These are phyloP conservation scores for Laburnicola sp. DNA, from an alignment of 2,329 filamentous ascomycete genomes.

Conservation along the genomic window DNA sequence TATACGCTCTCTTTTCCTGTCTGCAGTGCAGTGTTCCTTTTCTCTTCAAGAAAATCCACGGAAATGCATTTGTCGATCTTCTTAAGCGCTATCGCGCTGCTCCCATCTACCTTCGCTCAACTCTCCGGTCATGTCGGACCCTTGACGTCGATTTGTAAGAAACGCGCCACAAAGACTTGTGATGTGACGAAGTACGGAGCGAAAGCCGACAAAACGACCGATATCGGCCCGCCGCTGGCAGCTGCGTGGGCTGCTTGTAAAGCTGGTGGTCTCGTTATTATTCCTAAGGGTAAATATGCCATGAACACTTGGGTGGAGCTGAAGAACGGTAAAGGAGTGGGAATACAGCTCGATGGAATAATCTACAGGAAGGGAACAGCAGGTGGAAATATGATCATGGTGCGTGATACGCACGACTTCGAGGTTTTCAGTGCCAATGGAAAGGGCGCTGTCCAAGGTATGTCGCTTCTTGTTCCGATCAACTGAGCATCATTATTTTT, in stretches of 20 bases:
- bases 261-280: conserved; percentile 54
- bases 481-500: too few relatives aligned
- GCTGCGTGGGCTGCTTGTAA: conserved; percentile 57
- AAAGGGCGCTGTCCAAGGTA: conserved; percentile 56
- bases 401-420: conserved; percentile 56
- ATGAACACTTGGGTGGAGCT: conserved; percentile 56
- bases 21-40: conserved; percentile 27
- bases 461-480: neutral
- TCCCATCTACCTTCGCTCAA: conserved; percentile 30
- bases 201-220: conserved; percentile 55
- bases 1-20: conserved; percentile 12
- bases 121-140: conserved; percentile 42
- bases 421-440: conserved; percentile 59
- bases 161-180: conserved; percentile 51
- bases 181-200: conserved; percentile 58
- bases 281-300: conserved; percentile 56
- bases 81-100: conserved; percentile 22
- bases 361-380: conserved; percentile 57
- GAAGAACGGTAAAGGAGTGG: conserved; percentile 53
- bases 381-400: conserved; percentile 58
- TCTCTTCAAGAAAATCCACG: neutral
- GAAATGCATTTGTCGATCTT: conserved; percentile 33
- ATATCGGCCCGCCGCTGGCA: conserved; percentile 54
- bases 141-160: conserved; percentile 23
- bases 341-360: conserved; percentile 57